These are phyloP conservation scores for Diversispora epigaea DNA, from an alignment of 192 early-diverging fungal genomes.

Conservation along the genomic window DNA sequence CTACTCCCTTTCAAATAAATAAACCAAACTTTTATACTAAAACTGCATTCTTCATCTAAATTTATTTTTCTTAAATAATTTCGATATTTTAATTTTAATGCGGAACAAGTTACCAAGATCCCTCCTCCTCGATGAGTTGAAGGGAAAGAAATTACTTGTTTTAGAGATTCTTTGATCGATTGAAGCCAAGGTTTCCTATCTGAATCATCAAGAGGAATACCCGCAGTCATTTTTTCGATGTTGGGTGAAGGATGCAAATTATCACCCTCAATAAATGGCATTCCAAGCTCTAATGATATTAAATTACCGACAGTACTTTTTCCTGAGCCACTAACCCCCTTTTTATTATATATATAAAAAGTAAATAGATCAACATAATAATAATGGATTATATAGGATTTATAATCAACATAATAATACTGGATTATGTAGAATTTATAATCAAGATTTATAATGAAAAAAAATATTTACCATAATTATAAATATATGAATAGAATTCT, in stretches of 20 bases:
- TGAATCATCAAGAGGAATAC: conserved; percentile 13
- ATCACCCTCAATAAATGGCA: conserved; percentile 29
- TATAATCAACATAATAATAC: no score
- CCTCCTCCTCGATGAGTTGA: background rate
- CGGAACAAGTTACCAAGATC: conserved; percentile 25
- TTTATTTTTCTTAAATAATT: conserved; percentile 12
- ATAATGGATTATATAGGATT: no score
- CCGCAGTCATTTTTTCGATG: conserved; percentile 31
- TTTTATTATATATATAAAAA: background rate
- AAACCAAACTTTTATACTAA: conserved; percentile 22
- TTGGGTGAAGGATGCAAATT: conserved; percentile 23
- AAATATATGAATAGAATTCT: no score
- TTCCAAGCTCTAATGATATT: background rate
- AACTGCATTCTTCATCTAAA: background rate
- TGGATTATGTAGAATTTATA: no score
- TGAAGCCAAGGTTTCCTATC: conserved; percentile 28
- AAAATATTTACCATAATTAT: no score
- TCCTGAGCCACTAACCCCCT: conserved; percentile 21
- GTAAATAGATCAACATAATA: no score
- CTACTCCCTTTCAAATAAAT: conserved; percentile 26
- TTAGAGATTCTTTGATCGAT: background rate
- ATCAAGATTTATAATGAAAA: no score
- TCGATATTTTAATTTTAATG: conserved; percentile 31
- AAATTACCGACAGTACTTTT: conserved; percentile 21
- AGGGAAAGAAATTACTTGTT: background rate